These are phyloP conservation scores for Epichloe bromicola DNA, from an alignment of 2,329 filamentous ascomycete genomes.

Conservation along the genomic window DNA sequence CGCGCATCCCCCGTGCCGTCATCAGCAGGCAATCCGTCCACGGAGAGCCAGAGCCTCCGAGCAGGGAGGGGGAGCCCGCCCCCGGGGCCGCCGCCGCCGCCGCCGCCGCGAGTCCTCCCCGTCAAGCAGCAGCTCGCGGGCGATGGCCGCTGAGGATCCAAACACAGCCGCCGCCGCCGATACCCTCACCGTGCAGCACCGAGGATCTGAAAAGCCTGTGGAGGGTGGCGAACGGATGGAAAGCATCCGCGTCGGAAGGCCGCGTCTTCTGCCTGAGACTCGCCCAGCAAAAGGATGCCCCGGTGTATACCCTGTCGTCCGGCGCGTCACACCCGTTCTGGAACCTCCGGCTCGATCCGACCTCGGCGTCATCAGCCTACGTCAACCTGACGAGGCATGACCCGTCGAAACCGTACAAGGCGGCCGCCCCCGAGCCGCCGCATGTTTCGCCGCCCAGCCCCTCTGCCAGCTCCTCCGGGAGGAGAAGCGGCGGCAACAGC, in stretches of 20 bases:
- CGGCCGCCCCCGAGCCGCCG: constrained; percentile 23
- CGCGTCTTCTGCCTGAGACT: constrained; percentile 46
- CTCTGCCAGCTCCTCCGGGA: constrained; percentile 12
- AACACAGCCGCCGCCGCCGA: constrained; percentile 21
- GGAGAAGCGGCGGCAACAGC: constrained; percentile 6
- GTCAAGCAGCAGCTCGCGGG: constrained; percentile 7
- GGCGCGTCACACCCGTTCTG: constrained; percentile 48
- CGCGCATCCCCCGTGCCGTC: constrained; percentile 47
- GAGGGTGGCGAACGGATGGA: constrained; percentile 59
- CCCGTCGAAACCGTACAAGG: constrained; percentile 43
- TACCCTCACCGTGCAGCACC: constrained; percentile 40
- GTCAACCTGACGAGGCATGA: constrained; percentile 47
- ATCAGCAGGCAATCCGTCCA: constrained; percentile 53
- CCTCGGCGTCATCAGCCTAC: constrained; percentile 44
- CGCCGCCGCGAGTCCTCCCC: constrained; percentile 6
- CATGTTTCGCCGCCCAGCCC: constrained; percentile 6
- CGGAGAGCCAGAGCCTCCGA: constrained; percentile 10
- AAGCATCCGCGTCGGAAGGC: constrained; percentile 45
- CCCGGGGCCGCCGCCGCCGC: too few relatives aligned
- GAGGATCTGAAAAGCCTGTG: constrained; percentile 53
- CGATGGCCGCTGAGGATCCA: constrained; percentile 20
- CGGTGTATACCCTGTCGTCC: constrained; percentile 54
- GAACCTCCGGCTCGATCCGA: constrained; percentile 49
- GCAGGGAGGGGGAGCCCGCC: too few relatives aligned
- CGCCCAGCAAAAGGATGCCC: constrained; percentile 43